phyloP scores from a whole-genome alignment of 495 filamentous ascomycete species.

The Pyrenula aspistea region DNA sequence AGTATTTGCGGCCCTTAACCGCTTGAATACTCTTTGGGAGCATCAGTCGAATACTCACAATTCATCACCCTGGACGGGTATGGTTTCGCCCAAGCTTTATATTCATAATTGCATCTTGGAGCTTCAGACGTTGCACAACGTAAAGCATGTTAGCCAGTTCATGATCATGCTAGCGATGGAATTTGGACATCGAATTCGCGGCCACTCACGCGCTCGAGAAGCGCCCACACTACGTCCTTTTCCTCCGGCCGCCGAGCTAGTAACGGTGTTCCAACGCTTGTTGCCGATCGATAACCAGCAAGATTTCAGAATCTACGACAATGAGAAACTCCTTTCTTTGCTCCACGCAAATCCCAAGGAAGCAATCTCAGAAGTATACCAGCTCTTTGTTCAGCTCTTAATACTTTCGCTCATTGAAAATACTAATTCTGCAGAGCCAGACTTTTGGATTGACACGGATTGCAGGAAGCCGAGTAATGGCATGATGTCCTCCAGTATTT shows the following conservation, averaged over 20 bases:
- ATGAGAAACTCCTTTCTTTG: background rate
- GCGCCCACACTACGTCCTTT: background rate
- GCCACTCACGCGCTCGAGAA: background rate
- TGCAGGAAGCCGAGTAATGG: too few relatives aligned
- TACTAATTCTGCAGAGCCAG: background rate
- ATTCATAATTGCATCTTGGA: background rate
- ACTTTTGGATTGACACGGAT: too few relatives aligned
- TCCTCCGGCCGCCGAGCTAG: background rate
- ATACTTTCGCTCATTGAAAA: background rate
- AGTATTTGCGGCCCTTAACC: background rate
- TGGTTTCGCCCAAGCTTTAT: background rate
- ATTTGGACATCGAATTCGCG: background rate
- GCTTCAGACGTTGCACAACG: background rate
- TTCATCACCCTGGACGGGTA: background rate
- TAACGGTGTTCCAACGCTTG: background rate
- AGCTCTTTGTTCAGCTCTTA: background rate
- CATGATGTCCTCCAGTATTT: too few relatives aligned
- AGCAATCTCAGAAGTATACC: background rate
- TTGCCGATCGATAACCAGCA: background rate
- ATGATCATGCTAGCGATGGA: background rate
- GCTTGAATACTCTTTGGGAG: background rate
- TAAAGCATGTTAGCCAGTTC: background rate
- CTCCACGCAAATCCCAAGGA: background rate
- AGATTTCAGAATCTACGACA: background rate
- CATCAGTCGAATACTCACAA: background rate